Evolutionary conservation across 805 yeast species (phyloP).

Genomic region (Komagataella kurtzmanii): DNA sequence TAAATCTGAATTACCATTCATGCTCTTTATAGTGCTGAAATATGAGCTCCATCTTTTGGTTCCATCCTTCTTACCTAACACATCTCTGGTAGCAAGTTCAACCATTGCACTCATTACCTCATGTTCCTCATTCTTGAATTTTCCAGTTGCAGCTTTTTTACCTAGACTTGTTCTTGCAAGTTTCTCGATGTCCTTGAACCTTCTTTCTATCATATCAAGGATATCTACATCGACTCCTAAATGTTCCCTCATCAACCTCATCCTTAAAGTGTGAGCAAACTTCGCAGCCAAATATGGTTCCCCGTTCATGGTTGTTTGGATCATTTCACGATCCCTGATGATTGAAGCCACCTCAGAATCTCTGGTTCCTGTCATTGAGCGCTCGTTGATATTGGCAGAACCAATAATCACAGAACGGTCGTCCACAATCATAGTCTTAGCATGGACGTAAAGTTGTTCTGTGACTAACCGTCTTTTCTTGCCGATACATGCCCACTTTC

Average conservation of each 20-base stretch:
- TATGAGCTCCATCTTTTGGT: constrained; percentile 26
- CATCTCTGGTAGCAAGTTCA: constrained; percentile 61
- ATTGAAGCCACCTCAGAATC: constrained; percentile 92
- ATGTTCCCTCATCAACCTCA: constrained; percentile 94
- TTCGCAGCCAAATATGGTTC: constrained; percentile 68
- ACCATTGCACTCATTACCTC: constrained; percentile 49
- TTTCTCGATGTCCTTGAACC: constrained; percentile 36
- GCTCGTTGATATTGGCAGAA: constrained; percentile 91
- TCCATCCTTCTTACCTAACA: constrained; percentile 37
- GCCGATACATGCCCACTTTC: constrained; percentile 95
- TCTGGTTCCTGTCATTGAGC: constrained; percentile 88
- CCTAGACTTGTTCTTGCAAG: constrained; percentile 30
- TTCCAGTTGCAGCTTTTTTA: constrained; percentile 28
- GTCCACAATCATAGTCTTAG: constrained; percentile 83
- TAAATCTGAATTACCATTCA: constrained; percentile 13
- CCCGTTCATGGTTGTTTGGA: constrained; percentile 69
- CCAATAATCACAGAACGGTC: constrained; percentile 92
- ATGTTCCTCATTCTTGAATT: constrained; percentile 20
- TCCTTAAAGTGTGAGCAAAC: constrained; percentile 80
- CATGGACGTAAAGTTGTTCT: constrained; percentile 90
- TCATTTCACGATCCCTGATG: constrained; percentile 68
- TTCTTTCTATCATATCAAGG: constrained; percentile 67
- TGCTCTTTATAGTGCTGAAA: constrained; percentile 12
- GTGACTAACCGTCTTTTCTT: constrained; percentile 59
- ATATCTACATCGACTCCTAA: constrained; percentile 87